These are phyloP conservation scores for Dalbergia oliveri DNA, from an alignment of 306 rosid genomes.

Conservation along the genomic window DNA sequence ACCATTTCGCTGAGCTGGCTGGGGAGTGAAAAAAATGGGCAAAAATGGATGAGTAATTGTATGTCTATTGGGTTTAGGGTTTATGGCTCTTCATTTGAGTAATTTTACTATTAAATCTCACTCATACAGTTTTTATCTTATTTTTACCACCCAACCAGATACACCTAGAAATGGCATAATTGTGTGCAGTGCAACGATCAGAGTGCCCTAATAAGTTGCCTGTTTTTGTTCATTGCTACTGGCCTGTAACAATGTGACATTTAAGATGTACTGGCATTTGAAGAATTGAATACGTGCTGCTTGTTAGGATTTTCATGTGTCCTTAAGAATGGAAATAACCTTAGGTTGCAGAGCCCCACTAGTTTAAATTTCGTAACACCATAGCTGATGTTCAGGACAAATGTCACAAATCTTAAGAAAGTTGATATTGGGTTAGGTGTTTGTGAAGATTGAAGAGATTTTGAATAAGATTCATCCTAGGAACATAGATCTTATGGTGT, in stretches of 20 bases:
- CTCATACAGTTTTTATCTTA: too few relatives aligned
- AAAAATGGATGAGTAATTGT: too few relatives aligned
- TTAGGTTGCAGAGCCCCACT: slow-evolving; percentile 6
- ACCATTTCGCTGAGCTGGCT: too few relatives aligned
- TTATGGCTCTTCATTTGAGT: too few relatives aligned
- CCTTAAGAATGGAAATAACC: not conserved
- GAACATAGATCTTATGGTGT: not conserved
- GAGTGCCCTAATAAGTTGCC: not conserved
- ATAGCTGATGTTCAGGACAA: not conserved
- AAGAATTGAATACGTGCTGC: not conserved
- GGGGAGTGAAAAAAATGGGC: too few relatives aligned
- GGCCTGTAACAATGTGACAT: not conserved
- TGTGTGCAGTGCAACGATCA: not conserved
- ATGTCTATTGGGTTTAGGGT: too few relatives aligned
- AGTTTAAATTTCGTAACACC: not conserved
- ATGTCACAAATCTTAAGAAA: not conserved
- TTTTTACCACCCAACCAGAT: too few relatives aligned
- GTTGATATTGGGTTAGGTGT: not conserved
- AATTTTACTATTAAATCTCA: too few relatives aligned
- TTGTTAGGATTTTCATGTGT: slow-evolving; percentile 4
- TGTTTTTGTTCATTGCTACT: slow-evolving; percentile 1
- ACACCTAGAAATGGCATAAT: not conserved
- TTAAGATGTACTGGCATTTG: not conserved
- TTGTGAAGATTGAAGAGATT: slow-evolving; percentile 10
- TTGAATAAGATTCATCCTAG: not conserved